Evolutionary conservation across 768 basidiomycete genomes (phyloP), one percentile per base, ranked within the genome.

Genomic region (Auriculariales sp.): DNA sequence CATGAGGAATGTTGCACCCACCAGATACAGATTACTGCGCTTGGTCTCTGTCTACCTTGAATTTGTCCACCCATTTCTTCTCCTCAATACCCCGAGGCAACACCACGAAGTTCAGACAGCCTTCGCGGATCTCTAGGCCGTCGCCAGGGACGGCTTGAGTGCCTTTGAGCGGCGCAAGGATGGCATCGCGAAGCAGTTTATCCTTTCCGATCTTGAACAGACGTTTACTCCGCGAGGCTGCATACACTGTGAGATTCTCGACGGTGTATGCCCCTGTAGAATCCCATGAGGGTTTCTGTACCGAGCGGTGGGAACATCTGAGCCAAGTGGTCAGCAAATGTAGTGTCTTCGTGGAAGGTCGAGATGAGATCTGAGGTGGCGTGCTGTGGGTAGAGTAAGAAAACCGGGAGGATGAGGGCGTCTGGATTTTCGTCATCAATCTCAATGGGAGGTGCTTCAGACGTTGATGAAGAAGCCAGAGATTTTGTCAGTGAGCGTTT

Each of bases 381-480:
- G 55, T 91, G 72, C 61, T 90, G 82, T 4, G 95, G 95, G 64
- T 97, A 95, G 53, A 97, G 72, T 65, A 98, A 84, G 70, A 95
- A 88, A 34, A 84, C 81, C 2, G 95, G 94, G 60, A 95, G 62
- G 53, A 94, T 64, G 11, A 94, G 72, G 0, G 78, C 79, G 53
- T 63, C 61, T 50, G 76, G 60, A 64, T 81, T 83, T 53, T 82
- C 78, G 2, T 73, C 61, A 58, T 84, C 81, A 57, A 83, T 83
- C 22, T 24, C 22, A 15, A 49, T 75, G 73, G 6, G 86, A 79
- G 47, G 66, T 64, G 58, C 76, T 80, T 5, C 77, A 77, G 57
- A 74, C 78, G 48, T 68, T 68, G 71, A 48, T 32, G 44, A 49
- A 36, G 35, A 46, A 28, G 30, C 14, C 24, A 27, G 47, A 32